These are phyloP conservation scores for Allium cepa DNA, from an alignment of 106 monocot genomes.

Conservation along the genomic window DNA sequence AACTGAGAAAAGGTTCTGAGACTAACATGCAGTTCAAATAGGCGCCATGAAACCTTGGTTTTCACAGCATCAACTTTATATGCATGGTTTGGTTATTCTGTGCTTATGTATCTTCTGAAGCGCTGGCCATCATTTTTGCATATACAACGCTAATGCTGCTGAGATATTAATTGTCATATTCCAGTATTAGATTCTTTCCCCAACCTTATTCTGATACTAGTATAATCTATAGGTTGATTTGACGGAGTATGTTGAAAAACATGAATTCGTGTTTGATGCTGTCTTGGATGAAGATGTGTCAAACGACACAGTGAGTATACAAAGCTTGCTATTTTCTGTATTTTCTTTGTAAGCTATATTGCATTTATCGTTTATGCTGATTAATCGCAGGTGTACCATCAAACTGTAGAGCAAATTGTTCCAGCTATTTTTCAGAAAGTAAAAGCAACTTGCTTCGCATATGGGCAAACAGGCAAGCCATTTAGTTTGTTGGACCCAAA, in stretches of 20 bases:
- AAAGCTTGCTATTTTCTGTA: background rate
- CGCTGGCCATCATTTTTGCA: no score
- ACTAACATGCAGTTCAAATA: no score
- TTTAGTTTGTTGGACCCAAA: background rate
- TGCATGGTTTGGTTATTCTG: no score
- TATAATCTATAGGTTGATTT: conserved; percentile 61
- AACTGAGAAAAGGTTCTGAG: no score
- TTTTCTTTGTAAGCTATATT: no score
- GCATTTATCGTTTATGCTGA: background rate
- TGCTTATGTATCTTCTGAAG: no score
- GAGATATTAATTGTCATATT: no score
- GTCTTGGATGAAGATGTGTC: conserved; percentile 94
- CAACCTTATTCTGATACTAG: background rate
- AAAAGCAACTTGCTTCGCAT: conserved; percentile 98
- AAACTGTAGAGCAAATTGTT: conserved; percentile 89
- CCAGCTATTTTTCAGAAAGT: conserved; percentile 87
- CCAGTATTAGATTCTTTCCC: background rate
- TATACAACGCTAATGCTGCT: no score
- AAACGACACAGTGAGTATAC: conserved; percentile 75
- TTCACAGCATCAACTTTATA: no score
- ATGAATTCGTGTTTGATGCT: conserved; percentile 98
- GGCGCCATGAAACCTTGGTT: no score
- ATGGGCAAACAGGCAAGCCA: conserved; percentile 87
- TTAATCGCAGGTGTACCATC: conserved; percentile 59
- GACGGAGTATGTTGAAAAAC: conserved; percentile 91